A percentile compares a stretch with the other conserved stretches of the same genome.
These are phyloP conservation scores for Penicillium sp. DNA, from an alignment of 2,329 filamentous ascomycete genomes.

Conservation along the genomic window DNA sequence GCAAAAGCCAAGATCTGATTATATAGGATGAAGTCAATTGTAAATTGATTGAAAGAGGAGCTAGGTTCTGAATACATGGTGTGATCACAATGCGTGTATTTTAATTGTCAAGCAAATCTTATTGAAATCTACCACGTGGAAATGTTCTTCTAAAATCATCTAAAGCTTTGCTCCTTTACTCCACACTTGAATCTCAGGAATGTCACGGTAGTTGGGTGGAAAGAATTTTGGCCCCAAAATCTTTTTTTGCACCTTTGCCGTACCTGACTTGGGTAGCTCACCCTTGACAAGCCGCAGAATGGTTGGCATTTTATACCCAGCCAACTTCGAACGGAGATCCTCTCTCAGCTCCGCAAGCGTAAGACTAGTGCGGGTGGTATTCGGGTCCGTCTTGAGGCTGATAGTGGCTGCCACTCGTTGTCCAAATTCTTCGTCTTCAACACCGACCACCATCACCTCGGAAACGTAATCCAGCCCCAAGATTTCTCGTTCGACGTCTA, in stretches of 20 bases:
- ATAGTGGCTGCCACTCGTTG: conserved; percentile 58
- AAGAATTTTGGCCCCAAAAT: conserved; percentile 41
- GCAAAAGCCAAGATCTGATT: conserved; percentile 27
- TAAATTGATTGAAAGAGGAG: not conserved
- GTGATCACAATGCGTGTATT: not conserved
- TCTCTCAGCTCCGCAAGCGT: conserved; percentile 35
- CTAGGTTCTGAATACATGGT: not conserved
- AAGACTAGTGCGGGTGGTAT: conserved; percentile 25
- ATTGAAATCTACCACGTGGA: not conserved
- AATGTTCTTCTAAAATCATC: not conserved
- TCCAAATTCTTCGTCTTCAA: conserved; percentile 58
- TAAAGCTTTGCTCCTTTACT: conserved; percentile 25
- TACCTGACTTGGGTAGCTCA: conserved; percentile 58
- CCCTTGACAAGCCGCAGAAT: conserved; percentile 76
- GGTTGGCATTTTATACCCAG: conserved; percentile 89
- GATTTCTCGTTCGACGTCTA: conserved; percentile 60
- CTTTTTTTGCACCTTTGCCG: conserved; percentile 73
- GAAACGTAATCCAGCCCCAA: conserved; percentile 54
- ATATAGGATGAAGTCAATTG: too few relatives aligned
- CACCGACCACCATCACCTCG: conserved; percentile 59
- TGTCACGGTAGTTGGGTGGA: conserved; percentile 31
- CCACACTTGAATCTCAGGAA: conserved; percentile 38
- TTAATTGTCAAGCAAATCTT: not conserved
- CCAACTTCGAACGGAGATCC: conserved; percentile 57
- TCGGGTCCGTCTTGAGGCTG: conserved; percentile 35